These are phyloP conservation scores for Quercus bicolor DNA, from an alignment of 306 rosid genomes.

Conservation along the genomic window DNA sequence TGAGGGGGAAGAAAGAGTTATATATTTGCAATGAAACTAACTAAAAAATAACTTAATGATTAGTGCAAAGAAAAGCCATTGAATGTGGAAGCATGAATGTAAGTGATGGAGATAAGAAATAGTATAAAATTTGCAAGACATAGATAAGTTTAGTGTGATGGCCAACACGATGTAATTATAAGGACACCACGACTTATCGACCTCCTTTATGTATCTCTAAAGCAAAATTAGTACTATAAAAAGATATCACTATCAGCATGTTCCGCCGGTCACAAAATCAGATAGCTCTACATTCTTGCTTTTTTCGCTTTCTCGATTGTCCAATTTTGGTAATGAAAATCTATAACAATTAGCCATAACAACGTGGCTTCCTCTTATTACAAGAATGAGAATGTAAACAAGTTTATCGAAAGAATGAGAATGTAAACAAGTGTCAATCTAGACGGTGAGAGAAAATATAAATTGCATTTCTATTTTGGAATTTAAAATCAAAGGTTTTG, in stretches of 20 bases:
- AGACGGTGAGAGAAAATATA: no score
- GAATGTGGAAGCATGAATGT: conserved; percentile 2
- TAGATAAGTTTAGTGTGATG: neutral
- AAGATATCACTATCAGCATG: neutral
- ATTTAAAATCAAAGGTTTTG: no score
- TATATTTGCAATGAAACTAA: no score
- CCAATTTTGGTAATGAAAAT: neutral
- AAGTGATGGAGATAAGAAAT: neutral
- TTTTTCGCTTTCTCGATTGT: neutral
- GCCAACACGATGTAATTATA: conserved; percentile 24
- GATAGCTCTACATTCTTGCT: neutral
- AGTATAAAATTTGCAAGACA: neutral
- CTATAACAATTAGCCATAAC: no score
- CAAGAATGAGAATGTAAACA: neutral
- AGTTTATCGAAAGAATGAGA: no score
- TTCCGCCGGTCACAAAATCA: neutral
- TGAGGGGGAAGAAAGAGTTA: no score
- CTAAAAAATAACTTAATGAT: neutral
- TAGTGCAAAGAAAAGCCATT: neutral
- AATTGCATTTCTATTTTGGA: no score
- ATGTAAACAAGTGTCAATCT: neutral
- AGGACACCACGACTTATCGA: neutral
- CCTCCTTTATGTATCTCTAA: neutral
- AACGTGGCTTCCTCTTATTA: no score
- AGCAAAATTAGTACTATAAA: neutral